A percentile compares a stretch with the other conserved stretches of the same genome.
phyloP scores from a whole-genome alignment of 2,329 filamentous ascomycete genomes.

The Penicillium expansum region DNA sequence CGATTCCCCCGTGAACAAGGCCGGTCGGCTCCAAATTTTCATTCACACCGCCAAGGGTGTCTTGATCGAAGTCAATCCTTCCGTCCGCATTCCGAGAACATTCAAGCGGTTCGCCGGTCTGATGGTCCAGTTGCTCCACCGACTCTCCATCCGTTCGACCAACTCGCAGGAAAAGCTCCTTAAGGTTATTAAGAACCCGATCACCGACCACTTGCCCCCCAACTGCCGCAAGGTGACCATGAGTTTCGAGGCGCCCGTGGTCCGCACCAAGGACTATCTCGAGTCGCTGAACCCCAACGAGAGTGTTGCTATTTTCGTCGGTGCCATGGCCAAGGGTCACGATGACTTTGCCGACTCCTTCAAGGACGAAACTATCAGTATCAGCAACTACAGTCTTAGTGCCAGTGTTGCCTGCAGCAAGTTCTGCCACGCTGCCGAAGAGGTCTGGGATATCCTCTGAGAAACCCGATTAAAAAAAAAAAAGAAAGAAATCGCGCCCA shows the following conservation, averaged over 20 bases:
- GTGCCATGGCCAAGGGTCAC: constrained; percentile 95
- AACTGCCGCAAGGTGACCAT: constrained; percentile 98
- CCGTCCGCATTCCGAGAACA: constrained; percentile 92
- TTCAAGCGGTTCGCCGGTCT: constrained; percentile 98
- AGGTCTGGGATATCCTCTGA: constrained; percentile 91
- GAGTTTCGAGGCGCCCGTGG: constrained; percentile 86
- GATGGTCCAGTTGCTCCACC: constrained; percentile 97
- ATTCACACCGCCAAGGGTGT: constrained; percentile 98
- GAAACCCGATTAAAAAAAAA: neutral
- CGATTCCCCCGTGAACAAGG: constrained; percentile 98
- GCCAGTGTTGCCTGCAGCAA: constrained; percentile 99
- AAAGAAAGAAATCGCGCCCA: constrained; percentile 10
- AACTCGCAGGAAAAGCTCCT: constrained; percentile 97
- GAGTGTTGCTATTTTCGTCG: constrained; percentile 96
- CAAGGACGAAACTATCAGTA: constrained; percentile 96
- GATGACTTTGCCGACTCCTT: constrained; percentile 93
- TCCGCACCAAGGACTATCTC: constrained; percentile 86
- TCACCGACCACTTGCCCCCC: constrained; percentile 91
- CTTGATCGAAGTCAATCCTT: constrained; percentile 96
- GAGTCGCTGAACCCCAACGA: constrained; percentile 74
- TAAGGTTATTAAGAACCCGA: constrained; percentile 96
- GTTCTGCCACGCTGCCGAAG: constrained; percentile 97
- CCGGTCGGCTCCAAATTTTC: constrained; percentile 95
- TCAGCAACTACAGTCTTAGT: constrained; percentile 96
- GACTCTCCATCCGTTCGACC: constrained; percentile 91